These are phyloP conservation scores for Termitomyces sp. DNA, from an alignment of 768 basidiomycete species.

Conservation along the genomic window DNA sequence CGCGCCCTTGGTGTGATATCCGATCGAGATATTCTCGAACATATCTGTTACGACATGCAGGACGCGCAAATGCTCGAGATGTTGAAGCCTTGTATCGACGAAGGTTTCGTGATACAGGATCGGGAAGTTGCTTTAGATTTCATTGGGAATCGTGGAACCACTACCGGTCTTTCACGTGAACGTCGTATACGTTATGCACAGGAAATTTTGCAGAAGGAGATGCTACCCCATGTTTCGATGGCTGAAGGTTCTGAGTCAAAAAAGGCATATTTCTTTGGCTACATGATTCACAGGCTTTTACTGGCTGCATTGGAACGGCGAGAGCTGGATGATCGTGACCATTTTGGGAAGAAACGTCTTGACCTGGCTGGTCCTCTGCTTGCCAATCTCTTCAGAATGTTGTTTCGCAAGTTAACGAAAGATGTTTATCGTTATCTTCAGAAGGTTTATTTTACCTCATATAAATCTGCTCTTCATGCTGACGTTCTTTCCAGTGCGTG, in stretches of 20 bases:
- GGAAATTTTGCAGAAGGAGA: constrained; percentile 97
- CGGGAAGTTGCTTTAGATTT: constrained; percentile 96
- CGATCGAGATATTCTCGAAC: constrained; percentile 95
- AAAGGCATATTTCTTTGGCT: constrained; percentile 99
- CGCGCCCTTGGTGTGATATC: constrained; percentile 96
- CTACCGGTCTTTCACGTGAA: constrained; percentile 86
- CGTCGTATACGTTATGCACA: constrained; percentile 94
- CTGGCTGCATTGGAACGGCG: constrained; percentile 91
- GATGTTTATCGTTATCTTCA: constrained; percentile 97
- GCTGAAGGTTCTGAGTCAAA: constrained; percentile 93
- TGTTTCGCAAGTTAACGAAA: constrained; percentile 94
- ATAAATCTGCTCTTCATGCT: constrained; percentile 7
- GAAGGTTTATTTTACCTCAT: constrained; percentile 52
- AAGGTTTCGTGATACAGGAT: constrained; percentile 97
- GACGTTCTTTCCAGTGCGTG: constrained; percentile 61
- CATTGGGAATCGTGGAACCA: constrained; percentile 96
- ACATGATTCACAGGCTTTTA: constrained; percentile 96
- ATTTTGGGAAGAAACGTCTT: constrained; percentile 97
- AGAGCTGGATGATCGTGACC: constrained; percentile 98
- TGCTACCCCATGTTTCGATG: constrained; percentile 97
- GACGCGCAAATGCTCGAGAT: constrained; percentile 96
- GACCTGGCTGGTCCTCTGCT: constrained; percentile 94
- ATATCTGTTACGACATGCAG: constrained; percentile 97
- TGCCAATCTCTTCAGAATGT: constrained; percentile 95
- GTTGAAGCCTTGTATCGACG: constrained; percentile 97